Conservation (phyloP, 179 eudicot species). For the Patellifolia procumbens region DNA sequence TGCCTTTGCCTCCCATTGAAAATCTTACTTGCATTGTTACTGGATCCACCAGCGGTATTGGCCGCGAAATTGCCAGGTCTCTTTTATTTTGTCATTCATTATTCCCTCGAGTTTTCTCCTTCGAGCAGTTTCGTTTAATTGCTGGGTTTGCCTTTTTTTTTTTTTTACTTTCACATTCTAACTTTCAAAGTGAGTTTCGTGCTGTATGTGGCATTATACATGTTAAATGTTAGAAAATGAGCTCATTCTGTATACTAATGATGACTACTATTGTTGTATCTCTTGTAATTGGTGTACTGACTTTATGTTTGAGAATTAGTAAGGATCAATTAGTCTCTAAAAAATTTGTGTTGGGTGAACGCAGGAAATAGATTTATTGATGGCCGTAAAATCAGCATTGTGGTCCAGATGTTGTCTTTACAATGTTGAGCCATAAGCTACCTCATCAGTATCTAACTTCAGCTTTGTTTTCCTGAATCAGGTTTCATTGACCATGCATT, state of each 20-base stretch:
- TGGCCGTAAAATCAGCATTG: not conserved
- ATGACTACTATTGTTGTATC: not conserved
- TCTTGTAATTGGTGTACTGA: not conserved
- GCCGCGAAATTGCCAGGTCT: slow-evolving; percentile 79
- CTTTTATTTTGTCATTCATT: not conserved
- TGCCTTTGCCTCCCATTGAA: slow-evolving; percentile 76
- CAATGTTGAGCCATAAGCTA: not conserved
- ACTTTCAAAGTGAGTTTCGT: no score
- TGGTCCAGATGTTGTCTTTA: not conserved
- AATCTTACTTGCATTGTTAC: slow-evolving; percentile 73
- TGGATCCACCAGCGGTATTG: slow-evolving; percentile 91
- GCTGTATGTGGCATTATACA: not conserved
- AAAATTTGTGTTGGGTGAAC: not conserved
- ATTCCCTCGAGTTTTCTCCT: not conserved
- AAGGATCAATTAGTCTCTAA: not conserved
- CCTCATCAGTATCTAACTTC: not conserved
- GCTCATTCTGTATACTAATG: not conserved
- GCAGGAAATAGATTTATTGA: not conserved
- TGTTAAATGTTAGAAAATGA: not conserved
- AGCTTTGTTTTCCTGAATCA: not conserved
- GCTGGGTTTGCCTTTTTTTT: not conserved
- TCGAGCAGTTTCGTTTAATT: not conserved
- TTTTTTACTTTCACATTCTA: no score
- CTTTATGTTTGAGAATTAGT: not conserved
- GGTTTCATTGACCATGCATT: not conserved